Percentiles rank a stretch among this genome's conserved stretches.
Conservation (phyloP, 1,284 basidiomycete genomes). For the Fomitopsis pinicola region DNA sequence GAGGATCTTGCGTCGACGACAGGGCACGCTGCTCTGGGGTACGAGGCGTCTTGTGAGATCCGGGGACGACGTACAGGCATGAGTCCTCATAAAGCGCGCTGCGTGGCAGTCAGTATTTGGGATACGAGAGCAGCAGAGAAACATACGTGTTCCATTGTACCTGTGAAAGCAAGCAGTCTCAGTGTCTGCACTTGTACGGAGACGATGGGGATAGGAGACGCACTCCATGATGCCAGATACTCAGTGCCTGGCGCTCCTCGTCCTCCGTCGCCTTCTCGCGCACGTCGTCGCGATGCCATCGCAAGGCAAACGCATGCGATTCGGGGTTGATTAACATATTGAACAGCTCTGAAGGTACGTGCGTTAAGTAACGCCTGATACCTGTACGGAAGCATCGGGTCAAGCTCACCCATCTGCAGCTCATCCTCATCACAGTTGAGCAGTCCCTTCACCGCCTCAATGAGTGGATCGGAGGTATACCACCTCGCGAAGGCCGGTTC, state of each 20-base stretch:
- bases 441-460: slow-evolving; percentile 45
- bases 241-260: slow-evolving; percentile 60
- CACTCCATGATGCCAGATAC: slow-evolving; percentile 65
- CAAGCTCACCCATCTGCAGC: slow-evolving; percentile 69
- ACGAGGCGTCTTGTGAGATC: slow-evolving; percentile 59
- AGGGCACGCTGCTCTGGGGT: slow-evolving; percentile 56
- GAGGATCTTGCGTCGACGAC: slow-evolving; percentile 53
- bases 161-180: slow-evolving; percentile 28
- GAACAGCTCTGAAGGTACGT: slow-evolving; percentile 58
- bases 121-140: background rate
- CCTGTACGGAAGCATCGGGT: background rate
- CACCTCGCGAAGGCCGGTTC: slow-evolving; percentile 59
- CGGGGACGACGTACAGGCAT: slow-evolving; percentile 74
- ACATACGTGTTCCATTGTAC: slow-evolving; percentile 82
- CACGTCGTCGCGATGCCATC: slow-evolving; percentile 85
- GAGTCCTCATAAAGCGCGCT: slow-evolving; percentile 73
- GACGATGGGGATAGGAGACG: slow-evolving; percentile 16
- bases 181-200: background rate
- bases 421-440: slow-evolving; percentile 54
- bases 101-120: background rate
- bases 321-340: slow-evolving; percentile 76
- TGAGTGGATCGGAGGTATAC: slow-evolving; percentile 61
- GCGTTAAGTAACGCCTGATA: background rate
- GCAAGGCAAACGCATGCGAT: slow-evolving; percentile 65
- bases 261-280: slow-evolving; percentile 55